Evolutionary conservation across 1,139 yeast genomes (phyloP), one percentile per base, ranked within the genome.

Genomic region (Hyphopichia pseudoburtonii): DNA sequence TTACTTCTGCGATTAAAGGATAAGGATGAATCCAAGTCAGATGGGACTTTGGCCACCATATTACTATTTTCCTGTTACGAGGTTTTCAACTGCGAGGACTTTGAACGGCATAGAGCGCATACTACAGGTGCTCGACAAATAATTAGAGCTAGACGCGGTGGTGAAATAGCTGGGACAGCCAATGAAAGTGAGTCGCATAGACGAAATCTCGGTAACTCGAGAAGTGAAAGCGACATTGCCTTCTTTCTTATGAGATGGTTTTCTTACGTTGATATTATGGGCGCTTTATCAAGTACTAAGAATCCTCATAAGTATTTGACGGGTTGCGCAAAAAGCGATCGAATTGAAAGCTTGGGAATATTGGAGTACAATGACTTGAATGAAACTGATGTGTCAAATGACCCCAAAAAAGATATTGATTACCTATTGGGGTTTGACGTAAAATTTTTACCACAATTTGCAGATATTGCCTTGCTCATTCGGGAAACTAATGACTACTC

Each of bases 161-260:
- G 18, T 8, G 28, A 28, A 16, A 10, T 17, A 3, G 17, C 30
- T 12, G 17, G 16, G 8, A 15, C 19, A 9, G n/a, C 15, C 5
- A 19, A 10, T 14, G 15, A 3, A 14, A 25, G 27, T n/a, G 32
- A 17, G 9, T 18, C 31, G n/a, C 17, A 17, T 2, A 26, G 27
- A 5, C 14, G 6, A 23, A 28, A 16, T 15, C 19, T 5, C 19
- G 27, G 10, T 10, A 10, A 18, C 28, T 17, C 16, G 34, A 22
- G 45, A 44, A 6, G 34, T 41, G 74, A 70, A 43, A 52, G 66
- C 33, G 66, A 78, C 45, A 66, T 81, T 9, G 60, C 80, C 1
- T 81, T 70, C 46, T 85, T 86, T 50, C 61, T 86, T 38, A 68
- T 80, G 52, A 62, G 92, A 39, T 82, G 90, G 85, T 82, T 80